Base-by-base conservation (phyloP, 2,329 filamentous ascomycete species). In the Cercospora sp. region DNA sequence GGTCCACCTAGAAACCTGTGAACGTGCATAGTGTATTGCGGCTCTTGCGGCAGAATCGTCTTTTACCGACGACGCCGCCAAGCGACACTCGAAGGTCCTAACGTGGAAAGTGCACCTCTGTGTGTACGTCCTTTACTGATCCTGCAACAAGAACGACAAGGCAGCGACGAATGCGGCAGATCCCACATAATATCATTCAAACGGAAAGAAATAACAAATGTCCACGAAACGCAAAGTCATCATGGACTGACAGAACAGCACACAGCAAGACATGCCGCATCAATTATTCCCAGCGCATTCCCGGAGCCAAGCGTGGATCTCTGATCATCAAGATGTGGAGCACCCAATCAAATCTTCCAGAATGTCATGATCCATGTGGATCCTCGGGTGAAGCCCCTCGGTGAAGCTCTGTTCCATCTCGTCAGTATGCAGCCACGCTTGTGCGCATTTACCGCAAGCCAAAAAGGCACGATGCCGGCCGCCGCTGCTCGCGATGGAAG, bases 361-460 rank as follows among this genome's bases (percentile, higher is more conserved):
- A 18, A 31, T 31, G 53, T 57, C 53, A 57, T 16, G 26, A n/a
- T 33, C 53, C 53, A 30, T 28, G 53, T 30, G 26, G 30, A 26
- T 26, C 26, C 53, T 58, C 53, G 53, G 53, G 28, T 57, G 28
- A 28, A 53, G 53, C 23, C 53, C 30, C 53, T 58, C 53, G 53
- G 30, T 51, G 45, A 51, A 51, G 45, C 45, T 51, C 53, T 12
- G 23, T 33, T 58, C 53, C 53, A 28, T 57, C 53, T 57, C 53
- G 53, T 57, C 53, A 58, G 53, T 58, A 58, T 58, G 53, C 53
- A 58, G 26, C 26, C 53, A 57, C 53, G 53, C 53, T 58, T 58
- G 53, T 58, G 53, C 53, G 36, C 53, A 58, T 58, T 58, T 58
- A 58, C 53, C 53, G 53, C 53, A 58, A 57, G 23, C 53, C 53